Percentiles rank a stretch among this genome's conserved stretches.
Conservation (phyloP, 176 grass and related monocot genomes). For the Avena insularis region DNA sequence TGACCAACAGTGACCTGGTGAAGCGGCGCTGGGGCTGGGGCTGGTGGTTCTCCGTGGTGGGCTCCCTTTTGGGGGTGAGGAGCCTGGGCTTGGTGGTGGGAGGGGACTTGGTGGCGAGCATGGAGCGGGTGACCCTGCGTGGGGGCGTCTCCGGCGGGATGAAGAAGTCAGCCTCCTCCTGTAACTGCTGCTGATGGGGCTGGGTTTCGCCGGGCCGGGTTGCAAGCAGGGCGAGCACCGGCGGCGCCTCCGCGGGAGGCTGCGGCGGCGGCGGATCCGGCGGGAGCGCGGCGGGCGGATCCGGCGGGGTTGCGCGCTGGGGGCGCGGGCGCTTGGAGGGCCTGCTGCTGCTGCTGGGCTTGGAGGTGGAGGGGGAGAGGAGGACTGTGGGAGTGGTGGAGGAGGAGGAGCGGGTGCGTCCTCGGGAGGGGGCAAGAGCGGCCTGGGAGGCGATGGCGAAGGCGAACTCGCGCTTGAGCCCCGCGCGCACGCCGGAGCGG, state of each 20-base stretch:
- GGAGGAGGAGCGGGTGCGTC: conserved; percentile 72
- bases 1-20: conserved; percentile 66
- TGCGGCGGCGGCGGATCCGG: not conserved
- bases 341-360: not conserved
- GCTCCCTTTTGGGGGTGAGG: not conserved
- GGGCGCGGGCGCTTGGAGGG: conserved; percentile 31
- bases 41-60: not conserved
- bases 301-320: not conserved
- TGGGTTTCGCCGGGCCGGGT: not conserved
- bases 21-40: conserved; percentile 44
- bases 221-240: conserved; percentile 35
- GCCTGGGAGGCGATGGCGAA: conserved; percentile 87
- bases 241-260: not conserved
- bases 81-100: not conserved
- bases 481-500: conserved; percentile 85
- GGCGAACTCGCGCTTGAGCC: conserved; percentile 91
- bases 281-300: not conserved
- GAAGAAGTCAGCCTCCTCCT: conserved; percentile 5
- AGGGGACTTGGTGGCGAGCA: not conserved
- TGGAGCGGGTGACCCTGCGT: conserved; percentile 61
- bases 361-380: not conserved
- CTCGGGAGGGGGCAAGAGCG: conserved; percentile 52
- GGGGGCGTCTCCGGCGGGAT: conserved; percentile 44
- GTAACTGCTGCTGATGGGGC: not conserved
- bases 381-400: not conserved